These are phyloP conservation scores for Jamesozyma gamospora DNA, from an alignment of 805 yeast species.

Conservation along the genomic window DNA sequence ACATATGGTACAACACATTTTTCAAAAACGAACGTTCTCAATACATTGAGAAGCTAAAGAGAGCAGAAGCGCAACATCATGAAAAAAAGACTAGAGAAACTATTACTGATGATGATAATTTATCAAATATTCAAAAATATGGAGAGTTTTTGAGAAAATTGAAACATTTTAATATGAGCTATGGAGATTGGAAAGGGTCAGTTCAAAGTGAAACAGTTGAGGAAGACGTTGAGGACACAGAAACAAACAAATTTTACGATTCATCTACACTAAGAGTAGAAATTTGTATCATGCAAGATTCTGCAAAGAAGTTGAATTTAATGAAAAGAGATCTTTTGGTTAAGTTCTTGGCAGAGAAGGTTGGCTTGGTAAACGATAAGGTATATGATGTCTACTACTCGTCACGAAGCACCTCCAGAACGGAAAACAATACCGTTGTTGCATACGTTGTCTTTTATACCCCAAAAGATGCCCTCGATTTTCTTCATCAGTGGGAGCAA, in stretches of 20 bases:
- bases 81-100: not conserved
- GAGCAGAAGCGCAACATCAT: not conserved
- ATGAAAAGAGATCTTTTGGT: not conserved
- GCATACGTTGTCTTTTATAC: slow-evolving; percentile 10
- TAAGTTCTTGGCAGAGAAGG: not conserved
- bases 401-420: slow-evolving; percentile 9
- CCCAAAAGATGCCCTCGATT: slow-evolving; percentile 7
- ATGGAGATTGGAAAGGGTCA: slow-evolving; percentile 19
- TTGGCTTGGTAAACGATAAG: not conserved
- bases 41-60: slow-evolving; percentile 2
- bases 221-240: not conserved
- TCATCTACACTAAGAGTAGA: slow-evolving; percentile 13
- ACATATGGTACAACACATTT: slow-evolving; percentile 10
- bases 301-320: not conserved
- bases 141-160: slow-evolving; percentile 22
- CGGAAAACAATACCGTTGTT: slow-evolving; percentile 7
- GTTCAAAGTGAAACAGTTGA: not conserved
- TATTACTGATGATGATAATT: not conserved
- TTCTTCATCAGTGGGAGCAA: slow-evolving; percentile 7
- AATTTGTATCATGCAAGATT: slow-evolving; percentile 1
- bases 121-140: slow-evolving; percentile 14
- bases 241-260: not conserved
- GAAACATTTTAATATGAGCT: slow-evolving; percentile 18
- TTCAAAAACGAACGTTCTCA: not conserved
- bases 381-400: slow-evolving; percentile 14